Evolutionary conservation across 345 rosid genomes (phyloP).

Genomic region (Microcos paniculata): DNA sequence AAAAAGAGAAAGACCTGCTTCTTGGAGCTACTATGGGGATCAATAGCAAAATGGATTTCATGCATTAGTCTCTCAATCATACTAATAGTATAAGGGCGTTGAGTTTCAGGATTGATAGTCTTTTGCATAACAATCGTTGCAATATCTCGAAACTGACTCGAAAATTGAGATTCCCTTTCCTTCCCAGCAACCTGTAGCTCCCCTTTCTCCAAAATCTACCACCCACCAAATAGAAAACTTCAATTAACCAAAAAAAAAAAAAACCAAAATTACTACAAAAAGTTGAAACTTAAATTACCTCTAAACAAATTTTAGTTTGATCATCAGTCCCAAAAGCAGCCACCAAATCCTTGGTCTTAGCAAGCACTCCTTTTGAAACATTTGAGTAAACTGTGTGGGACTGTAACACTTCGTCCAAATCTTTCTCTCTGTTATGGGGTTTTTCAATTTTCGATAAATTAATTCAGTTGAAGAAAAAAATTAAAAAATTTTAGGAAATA

Average conservation of each 20-base stretch:
- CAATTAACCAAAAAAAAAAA: not conserved
- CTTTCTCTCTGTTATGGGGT: slow-evolving; percentile 67
- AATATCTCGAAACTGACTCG: slow-evolving; percentile 93
- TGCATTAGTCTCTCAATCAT: slow-evolving; percentile 96
- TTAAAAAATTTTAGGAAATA: not conserved
- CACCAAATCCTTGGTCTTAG: slow-evolving; percentile 75
- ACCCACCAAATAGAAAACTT: not conserved
- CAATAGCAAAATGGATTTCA: slow-evolving; percentile 92
- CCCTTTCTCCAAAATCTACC: slow-evolving; percentile 88
- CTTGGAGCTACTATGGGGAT: slow-evolving; percentile 83
- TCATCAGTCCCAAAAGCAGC: slow-evolving; percentile 79
- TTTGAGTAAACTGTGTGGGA: slow-evolving; percentile 89
- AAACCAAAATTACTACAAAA: not conserved
- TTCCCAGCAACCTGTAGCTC: slow-evolving; percentile 99
- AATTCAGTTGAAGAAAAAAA: not conserved
- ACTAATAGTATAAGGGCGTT: slow-evolving; percentile 87
- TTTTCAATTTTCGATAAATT: not conserved
- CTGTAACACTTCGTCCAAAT: slow-evolving; percentile 92
- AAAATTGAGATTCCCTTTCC: slow-evolving; percentile 88
- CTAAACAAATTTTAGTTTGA: slow-evolving; percentile 70
- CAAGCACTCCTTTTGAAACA: slow-evolving; percentile 92
- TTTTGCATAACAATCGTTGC: slow-evolving; percentile 97
- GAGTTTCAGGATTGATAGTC: slow-evolving; percentile 90
- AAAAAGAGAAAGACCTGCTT: slow-evolving; percentile 60
- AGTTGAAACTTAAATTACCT: slow-evolving; percentile 41